Evolutionary conservation across 202 grass and related monocot species (phyloP).

Genomic region (Musa balbisiana): DNA sequence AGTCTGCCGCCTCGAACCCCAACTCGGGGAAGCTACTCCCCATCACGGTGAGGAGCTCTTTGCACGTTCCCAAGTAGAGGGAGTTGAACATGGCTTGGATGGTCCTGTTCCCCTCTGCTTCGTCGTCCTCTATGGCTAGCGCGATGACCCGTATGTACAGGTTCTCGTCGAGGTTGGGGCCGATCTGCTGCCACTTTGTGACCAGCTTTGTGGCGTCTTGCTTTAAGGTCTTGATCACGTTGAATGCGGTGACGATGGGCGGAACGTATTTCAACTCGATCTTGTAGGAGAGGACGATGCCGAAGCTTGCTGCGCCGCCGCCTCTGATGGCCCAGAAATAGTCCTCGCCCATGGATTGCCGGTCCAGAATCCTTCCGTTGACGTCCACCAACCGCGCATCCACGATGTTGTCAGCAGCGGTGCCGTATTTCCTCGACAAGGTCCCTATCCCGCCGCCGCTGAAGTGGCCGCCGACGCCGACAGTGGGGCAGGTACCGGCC

Average conservation of each 20-base stretch:
- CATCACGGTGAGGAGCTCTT: neutral
- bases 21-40: slow-evolving; percentile 6
- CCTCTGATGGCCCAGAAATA: neutral
- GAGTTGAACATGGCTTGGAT: slow-evolving; percentile 59
- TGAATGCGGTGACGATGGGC: neutral
- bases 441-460: slow-evolving; percentile 51
- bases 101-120: too few relatives aligned
- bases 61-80: slow-evolving; percentile 26
- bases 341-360: neutral
- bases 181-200: neutral
- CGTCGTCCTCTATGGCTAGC: too few relatives aligned
- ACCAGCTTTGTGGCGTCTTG: neutral
- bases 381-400: slow-evolving; percentile 18
- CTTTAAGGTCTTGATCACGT: neutral
- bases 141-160: too few relatives aligned
- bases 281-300: neutral
- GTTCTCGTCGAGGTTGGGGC: neutral
- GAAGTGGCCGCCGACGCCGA: slow-evolving; percentile 50
- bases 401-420: slow-evolving; percentile 44
- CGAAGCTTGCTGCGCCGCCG: neutral
- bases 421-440: slow-evolving; percentile 39
- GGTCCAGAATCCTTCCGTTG: neutral
- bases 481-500: slow-evolving; percentile 41
- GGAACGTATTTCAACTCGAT: neutral
- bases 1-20: neutral